Conservation (phyloP, 257 asterid species). For the Fraxinus excelsior region DNA sequence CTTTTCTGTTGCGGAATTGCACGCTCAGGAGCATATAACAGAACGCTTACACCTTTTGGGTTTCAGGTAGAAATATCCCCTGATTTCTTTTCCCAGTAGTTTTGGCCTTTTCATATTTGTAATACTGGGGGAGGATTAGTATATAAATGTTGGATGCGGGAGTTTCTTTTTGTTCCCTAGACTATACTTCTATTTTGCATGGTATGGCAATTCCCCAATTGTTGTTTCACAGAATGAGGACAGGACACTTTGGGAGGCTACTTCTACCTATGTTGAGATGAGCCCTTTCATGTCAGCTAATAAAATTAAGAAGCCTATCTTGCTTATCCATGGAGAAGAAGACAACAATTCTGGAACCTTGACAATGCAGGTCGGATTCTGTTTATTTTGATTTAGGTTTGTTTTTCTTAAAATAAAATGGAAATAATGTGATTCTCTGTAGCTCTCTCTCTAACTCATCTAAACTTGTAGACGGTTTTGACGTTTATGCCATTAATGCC, state of each 20-base stretch:
- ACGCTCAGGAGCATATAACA: constrained; percentile 97
- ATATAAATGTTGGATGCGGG: background rate
- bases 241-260: constrained; percentile 98
- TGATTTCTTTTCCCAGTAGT: background rate
- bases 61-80: constrained; percentile 67
- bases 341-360: constrained; percentile 96
- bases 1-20: constrained; percentile 94
- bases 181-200: constrained; percentile 16
- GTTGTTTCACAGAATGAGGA: constrained; percentile 72
- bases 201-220: constrained; percentile 14
- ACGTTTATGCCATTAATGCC: background rate
- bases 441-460: background rate
- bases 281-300: constrained; percentile 95
- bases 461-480: background rate
- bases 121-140: constrained; percentile 8
- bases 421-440: background rate
- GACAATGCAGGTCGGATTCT: constrained; percentile 83
- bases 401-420: background rate
- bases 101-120: background rate
- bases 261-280: constrained; percentile 76
- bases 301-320: constrained; percentile 92
- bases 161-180: constrained; percentile 13
- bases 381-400: constrained; percentile 18
- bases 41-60: constrained; percentile 99
- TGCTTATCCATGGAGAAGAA: constrained; percentile 97